These are phyloP conservation scores for Lactifluus piperatus DNA, from an alignment of 768 basidiomycete species.

Conservation along the genomic window DNA sequence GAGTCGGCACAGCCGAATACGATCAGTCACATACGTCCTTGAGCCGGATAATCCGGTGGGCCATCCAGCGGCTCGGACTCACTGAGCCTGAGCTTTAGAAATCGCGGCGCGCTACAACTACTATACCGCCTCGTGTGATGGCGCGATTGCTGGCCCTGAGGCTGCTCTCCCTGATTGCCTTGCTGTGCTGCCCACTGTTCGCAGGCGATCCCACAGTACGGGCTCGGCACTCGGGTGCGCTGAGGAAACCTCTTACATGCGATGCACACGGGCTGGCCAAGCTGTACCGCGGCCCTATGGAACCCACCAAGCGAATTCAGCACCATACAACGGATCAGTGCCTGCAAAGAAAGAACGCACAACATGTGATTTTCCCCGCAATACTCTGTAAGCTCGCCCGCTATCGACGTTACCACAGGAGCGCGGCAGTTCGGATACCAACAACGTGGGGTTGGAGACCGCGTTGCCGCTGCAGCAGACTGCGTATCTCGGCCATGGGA, in stretches of 20 bases:
- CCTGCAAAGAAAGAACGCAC: background rate
- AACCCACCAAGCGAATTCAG: background rate
- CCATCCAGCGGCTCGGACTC: too few relatives aligned
- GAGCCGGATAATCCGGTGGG: too few relatives aligned
- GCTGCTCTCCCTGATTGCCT: background rate
- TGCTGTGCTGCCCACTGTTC: background rate
- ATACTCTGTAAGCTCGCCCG: background rate
- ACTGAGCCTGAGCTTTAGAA: too few relatives aligned
- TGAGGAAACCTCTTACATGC: slow-evolving; percentile 3
- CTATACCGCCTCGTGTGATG: background rate
- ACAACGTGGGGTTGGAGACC: background rate
- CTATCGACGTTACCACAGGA: background rate
- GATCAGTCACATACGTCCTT: too few relatives aligned
- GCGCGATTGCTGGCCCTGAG: background rate
- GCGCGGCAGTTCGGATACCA: background rate
- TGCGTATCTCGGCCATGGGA: background rate
- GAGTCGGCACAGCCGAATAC: too few relatives aligned
- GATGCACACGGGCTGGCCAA: background rate
- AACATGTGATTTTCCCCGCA: slow-evolving; percentile 2
- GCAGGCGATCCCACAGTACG: slow-evolving; percentile 8
- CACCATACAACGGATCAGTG: background rate
- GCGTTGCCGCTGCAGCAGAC: background rate
- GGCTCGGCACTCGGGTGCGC: background rate
- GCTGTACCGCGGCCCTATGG: slow-evolving; percentile 3
- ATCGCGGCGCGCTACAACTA: too few relatives aligned